Base-by-base conservation (phyloP, 2,329 filamentous ascomycete genomes). In the Penicillium sp. region DNA sequence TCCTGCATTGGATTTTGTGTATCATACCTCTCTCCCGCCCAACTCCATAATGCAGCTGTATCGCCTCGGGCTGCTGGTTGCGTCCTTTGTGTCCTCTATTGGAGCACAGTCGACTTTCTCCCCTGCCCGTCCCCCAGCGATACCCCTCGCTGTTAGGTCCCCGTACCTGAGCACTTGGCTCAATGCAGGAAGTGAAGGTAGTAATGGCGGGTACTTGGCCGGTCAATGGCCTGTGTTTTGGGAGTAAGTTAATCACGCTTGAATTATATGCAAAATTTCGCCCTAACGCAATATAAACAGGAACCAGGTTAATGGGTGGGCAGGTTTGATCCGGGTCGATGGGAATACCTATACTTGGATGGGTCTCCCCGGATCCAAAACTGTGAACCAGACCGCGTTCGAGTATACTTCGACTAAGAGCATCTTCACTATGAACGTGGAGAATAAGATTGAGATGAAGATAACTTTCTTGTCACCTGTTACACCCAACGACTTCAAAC, bases 111-210 rank as follows among this genome's bases (percentile, higher is more conserved):
- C 85, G 10, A 83, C 78, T 1, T 89, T 88, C 67, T 78, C 75
- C 35, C 87, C 87, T 33, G 81, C 83, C 35, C 80, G 85, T 7
- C 87, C 87, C 40, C 88, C 88, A 16, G 81, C 88, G 1, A 78
- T 89, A 28, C 89, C 89, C 12, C 73, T 93, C 33, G 88, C 88
- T 41, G 89, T 92, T 42, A 85, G 84, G 59, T 88, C 85, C 10
- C 89, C 89, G 0, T 93, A 92, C 63, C 73, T 92, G 16, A 90
- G 84, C 67, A 83, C 85, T 14, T 90, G 88, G 87, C 78, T 88
- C 40, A 74, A 82, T 55, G 85, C 81, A 10, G 86, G 85, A 1
- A 82, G 77, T 28, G 79, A 85, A 68, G 83, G 81, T 22, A 82
- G 83, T 10, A 84, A 87, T 66, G 85, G 85, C 33, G 87, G 86